A percentile compares a stretch with the other conserved stretches of the same genome.
Conservation (phyloP, 805 yeast genomes). For the Metschnikowia koreensis region DNA sequence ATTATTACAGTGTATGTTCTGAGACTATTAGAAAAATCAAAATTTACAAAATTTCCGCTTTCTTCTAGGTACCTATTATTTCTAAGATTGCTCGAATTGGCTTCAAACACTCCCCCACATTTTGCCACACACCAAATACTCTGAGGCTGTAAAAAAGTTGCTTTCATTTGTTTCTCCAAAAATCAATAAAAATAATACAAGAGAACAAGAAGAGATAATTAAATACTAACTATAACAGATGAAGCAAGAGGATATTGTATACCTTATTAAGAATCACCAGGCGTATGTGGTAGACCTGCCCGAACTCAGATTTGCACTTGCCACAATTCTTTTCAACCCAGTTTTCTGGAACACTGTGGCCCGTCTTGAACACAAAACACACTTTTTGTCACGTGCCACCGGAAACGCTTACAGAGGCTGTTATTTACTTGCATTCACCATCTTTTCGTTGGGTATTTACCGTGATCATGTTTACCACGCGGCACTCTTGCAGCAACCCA, state of each 20-base stretch:
- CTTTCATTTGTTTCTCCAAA: neutral
- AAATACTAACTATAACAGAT: constrained; percentile 11
- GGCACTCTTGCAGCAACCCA: constrained; percentile 72
- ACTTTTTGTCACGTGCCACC: constrained; percentile 69
- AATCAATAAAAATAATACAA: too few relatives aligned
- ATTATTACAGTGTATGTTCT: too few relatives aligned
- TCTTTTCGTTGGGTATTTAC: constrained; percentile 79
- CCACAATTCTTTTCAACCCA: constrained; percentile 85
- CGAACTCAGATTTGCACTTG: constrained; percentile 41
- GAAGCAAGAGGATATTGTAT: constrained; percentile 13
- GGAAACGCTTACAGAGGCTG: constrained; percentile 76
- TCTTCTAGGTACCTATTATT: too few relatives aligned
- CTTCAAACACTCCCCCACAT: neutral
- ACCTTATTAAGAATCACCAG: constrained; percentile 13
- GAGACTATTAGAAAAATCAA: too few relatives aligned
- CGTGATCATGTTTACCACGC: constrained; percentile 74
- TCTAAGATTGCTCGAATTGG: neutral
- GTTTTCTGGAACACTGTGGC: constrained; percentile 95
- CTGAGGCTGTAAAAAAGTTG: neutral
- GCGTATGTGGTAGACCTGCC: constrained; percentile 16
- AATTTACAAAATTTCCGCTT: too few relatives aligned
- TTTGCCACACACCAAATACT: too few relatives aligned
- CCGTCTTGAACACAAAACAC: constrained; percentile 76
- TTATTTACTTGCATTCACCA: constrained; percentile 76
- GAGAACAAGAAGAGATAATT: neutral